A percentile compares a stretch with the other conserved stretches of the same genome.
phyloP scores from a whole-genome alignment of 2,329 filamentous ascomycete species.

The Aspergillus sp. region DNA sequence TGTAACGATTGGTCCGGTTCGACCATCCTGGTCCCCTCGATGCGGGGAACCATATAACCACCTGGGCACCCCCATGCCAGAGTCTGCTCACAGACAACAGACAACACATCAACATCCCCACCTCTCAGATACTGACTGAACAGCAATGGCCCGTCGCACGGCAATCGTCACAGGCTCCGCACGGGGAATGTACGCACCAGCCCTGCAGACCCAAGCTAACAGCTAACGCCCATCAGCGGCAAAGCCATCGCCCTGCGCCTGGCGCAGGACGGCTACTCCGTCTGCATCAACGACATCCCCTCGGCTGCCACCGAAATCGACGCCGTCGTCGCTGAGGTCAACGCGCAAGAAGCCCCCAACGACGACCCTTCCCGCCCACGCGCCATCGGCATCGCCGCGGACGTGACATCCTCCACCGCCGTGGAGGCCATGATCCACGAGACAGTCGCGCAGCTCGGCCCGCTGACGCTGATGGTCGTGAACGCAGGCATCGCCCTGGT shows the following conservation, averaged over 20 bases:
- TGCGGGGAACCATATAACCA: neutral
- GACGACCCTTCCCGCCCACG: neutral
- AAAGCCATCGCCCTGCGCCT: conserved; percentile 56
- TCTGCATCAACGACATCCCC: conserved; percentile 64
- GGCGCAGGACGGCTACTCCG: conserved; percentile 63
- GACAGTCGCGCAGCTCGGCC: conserved; percentile 55
- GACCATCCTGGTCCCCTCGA: neutral
- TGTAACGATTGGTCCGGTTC: neutral
- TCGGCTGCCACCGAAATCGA: conserved; percentile 54
- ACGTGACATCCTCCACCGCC: conserved; percentile 58
- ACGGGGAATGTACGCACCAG: conserved; percentile 37
- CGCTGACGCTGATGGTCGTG: conserved; percentile 53
- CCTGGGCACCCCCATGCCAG: no score
- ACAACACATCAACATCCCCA: no score
- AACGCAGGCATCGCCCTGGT: conserved; percentile 64
- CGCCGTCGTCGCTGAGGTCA: conserved; percentile 36
- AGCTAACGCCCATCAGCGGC: conserved; percentile 15
- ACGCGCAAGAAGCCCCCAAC: conserved; percentile 1
- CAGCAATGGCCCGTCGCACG: conserved; percentile 19
- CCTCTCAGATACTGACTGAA: no score
- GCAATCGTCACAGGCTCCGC: conserved; percentile 43
- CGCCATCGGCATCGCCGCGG: conserved; percentile 57
- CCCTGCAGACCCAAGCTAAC: no score
- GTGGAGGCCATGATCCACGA: conserved; percentile 55
- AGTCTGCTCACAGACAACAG: no score